These are phyloP conservation scores for Ceratocystis destructans DNA, from an alignment of 2,329 filamentous ascomycete genomes.

Conservation along the genomic window DNA sequence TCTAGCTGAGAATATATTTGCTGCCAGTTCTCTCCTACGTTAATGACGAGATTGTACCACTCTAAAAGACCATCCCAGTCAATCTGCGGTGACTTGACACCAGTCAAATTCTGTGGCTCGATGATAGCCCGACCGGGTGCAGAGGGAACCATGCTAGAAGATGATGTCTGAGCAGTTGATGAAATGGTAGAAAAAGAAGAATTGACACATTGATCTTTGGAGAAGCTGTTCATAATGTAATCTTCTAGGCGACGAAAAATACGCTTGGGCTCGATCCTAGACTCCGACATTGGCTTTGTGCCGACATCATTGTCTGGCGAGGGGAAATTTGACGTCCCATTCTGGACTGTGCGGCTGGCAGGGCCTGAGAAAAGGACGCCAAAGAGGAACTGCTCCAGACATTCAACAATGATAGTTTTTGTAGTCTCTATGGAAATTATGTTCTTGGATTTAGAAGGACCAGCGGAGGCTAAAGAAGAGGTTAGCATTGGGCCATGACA, in stretches of 20 bases:
- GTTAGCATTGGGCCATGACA: neutral
- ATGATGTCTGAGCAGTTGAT: neutral
- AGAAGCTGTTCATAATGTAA: constrained; percentile 57
- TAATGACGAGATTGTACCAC: constrained; percentile 61
- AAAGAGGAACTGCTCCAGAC: constrained; percentile 4
- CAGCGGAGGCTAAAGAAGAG: neutral
- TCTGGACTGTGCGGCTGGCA: neutral
- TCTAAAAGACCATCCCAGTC: constrained; percentile 58
- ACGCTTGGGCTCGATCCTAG: constrained; percentile 21
- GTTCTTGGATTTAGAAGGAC: neutral
- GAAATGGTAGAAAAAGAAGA: constrained; percentile 43
- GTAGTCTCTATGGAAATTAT: neutral
- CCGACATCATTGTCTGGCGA: neutral
- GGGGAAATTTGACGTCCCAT: neutral
- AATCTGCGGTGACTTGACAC: constrained; percentile 50
- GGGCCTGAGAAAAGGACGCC: neutral
- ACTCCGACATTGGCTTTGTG: neutral
- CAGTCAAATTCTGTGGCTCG: constrained; percentile 26
- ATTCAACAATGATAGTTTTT: neutral
- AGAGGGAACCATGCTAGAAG: neutral
- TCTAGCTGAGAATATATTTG: constrained; percentile 32
- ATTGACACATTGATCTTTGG: constrained; percentile 59
- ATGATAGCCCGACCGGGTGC: neutral
- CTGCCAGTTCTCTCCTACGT: constrained; percentile 55
- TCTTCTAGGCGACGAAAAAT: constrained; percentile 69